Percentiles rank a stretch among this genome's conserved stretches.
These are phyloP conservation scores for Ceratocystiopsis brevicomis DNA, from an alignment of 2,329 filamentous ascomycete species.

Conservation along the genomic window DNA sequence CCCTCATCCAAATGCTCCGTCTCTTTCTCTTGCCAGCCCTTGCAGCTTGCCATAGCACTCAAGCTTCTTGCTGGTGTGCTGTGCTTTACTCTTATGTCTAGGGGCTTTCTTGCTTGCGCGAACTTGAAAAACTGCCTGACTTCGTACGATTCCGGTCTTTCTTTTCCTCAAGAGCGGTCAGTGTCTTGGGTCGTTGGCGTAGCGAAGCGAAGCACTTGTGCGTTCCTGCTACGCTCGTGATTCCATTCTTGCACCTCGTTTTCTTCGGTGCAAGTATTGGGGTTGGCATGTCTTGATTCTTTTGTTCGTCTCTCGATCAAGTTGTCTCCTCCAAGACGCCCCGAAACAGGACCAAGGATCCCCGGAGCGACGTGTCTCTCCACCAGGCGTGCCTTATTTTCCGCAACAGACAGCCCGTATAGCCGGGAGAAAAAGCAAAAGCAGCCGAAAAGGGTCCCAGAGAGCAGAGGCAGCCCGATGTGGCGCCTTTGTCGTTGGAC, in stretches of 20 bases:
- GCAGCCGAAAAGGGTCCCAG: slow-evolving; percentile 20
- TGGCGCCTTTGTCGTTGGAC: slow-evolving; percentile 9
- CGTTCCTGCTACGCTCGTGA: slow-evolving; percentile 55
- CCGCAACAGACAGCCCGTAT: slow-evolving; percentile 43
- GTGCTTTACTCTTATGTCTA: slow-evolving; percentile 87
- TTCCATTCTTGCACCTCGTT: slow-evolving; percentile 53
- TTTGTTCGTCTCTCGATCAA: slow-evolving; percentile 32
- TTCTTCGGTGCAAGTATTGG: slow-evolving; percentile 50
- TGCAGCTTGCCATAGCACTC: slow-evolving; percentile 22
- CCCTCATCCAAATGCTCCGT: slow-evolving; percentile 11
- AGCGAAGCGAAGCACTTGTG: slow-evolving; percentile 21
- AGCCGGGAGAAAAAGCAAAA: slow-evolving; percentile 32
- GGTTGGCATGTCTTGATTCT: slow-evolving; percentile 60
- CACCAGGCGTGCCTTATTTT: slow-evolving; percentile 7
- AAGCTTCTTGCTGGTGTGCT: slow-evolving; percentile 24
- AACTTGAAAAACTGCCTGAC: slow-evolving; percentile 66
- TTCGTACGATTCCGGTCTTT: slow-evolving; percentile 65
- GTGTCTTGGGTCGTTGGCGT: slow-evolving; percentile 74
- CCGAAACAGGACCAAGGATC: slow-evolving; percentile 27
- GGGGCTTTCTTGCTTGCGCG: slow-evolving; percentile 75
- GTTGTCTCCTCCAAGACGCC: slow-evolving; percentile 34
- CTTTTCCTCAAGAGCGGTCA: slow-evolving; percentile 44
- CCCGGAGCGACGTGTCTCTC: slow-evolving; percentile 26
- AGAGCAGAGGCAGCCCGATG: slow-evolving; percentile 29
- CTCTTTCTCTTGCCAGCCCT: slow-evolving; percentile 7